phyloP scores from a whole-genome alignment of 1,139 yeast genomes.

The Kurtzmaniella quercitrusa region DNA sequence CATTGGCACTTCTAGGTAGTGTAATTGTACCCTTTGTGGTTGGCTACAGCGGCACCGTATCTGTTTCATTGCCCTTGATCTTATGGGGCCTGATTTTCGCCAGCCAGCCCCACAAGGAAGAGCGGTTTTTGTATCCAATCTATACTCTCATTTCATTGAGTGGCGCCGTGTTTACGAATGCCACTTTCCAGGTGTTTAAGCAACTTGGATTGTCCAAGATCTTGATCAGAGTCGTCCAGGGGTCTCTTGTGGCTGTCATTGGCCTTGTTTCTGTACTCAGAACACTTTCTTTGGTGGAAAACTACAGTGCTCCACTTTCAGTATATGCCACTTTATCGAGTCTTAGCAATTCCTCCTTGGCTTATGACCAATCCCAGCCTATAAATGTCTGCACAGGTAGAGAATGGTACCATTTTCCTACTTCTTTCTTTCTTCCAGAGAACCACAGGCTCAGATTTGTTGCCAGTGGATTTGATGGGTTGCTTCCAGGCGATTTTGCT shows the following conservation, averaged over 20 bases:
- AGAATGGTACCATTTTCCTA: constrained; percentile 93
- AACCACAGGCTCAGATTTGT: constrained; percentile 62
- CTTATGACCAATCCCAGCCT: constrained; percentile 6
- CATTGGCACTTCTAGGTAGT: constrained; percentile 43
- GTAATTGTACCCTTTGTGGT: constrained; percentile 18
- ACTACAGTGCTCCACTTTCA: constrained; percentile 58
- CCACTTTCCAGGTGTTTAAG: constrained; percentile 13
- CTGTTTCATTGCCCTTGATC: constrained; percentile 32
- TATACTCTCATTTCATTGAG: constrained; percentile 65
- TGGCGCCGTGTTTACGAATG: constrained; percentile 53
- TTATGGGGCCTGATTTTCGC: constrained; percentile 69
- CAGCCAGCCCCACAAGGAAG: constrained; percentile 88
- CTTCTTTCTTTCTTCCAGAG: constrained; percentile 72
- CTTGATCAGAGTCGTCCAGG: constrained; percentile 5
- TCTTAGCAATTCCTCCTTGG: neutral
- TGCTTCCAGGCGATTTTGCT: constrained; percentile 81
- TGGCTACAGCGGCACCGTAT: constrained; percentile 9
- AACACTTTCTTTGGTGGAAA: constrained; percentile 40
- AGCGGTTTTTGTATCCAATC: constrained; percentile 81
- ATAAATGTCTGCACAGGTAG: constrained; percentile 79
- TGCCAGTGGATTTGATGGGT: constrained; percentile 76
- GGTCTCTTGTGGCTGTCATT: constrained; percentile 11
- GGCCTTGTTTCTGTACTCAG: constrained; percentile 37
- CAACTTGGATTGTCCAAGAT: constrained; percentile 2
- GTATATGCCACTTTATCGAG: constrained; percentile 25